Evolutionary conservation across 495 filamentous ascomycete species (phyloP).

Genomic region (Aspergillus bridgeri): DNA sequence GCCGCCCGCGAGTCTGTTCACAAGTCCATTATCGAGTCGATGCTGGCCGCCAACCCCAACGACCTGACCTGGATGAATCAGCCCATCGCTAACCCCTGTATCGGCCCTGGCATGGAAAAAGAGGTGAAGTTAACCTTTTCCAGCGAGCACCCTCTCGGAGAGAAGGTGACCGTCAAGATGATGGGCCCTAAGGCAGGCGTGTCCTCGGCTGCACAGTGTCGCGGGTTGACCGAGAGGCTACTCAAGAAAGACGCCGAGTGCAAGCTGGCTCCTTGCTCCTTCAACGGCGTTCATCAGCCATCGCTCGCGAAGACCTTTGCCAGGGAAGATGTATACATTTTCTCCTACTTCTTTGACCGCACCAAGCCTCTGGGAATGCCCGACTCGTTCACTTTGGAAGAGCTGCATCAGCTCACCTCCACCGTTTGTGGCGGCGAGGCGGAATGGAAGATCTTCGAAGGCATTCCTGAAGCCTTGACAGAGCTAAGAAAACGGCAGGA

Average conservation of each 20-base stretch:
- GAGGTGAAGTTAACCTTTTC: slow-evolving; percentile 64
- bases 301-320: slow-evolving; percentile 89
- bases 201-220: slow-evolving; percentile 79
- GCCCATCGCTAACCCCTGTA: slow-evolving; percentile 84
- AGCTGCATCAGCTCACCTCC: slow-evolving; percentile 77
- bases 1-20: slow-evolving; percentile 84
- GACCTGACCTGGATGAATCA: slow-evolving; percentile 55
- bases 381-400: slow-evolving; percentile 83
- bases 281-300: slow-evolving; percentile 95
- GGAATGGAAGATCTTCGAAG: slow-evolving; percentile 73
- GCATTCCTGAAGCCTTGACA: slow-evolving; percentile 63
- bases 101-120: slow-evolving; percentile 71
- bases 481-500: slow-evolving; percentile 80
- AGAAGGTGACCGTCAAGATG: slow-evolving; percentile 70
- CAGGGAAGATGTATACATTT: slow-evolving; percentile 88
- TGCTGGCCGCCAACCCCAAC: slow-evolving; percentile 45
- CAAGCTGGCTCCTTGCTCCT: slow-evolving; percentile 84
- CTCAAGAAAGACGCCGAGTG: slow-evolving; percentile 84
- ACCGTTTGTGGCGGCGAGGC: slow-evolving; percentile 79
- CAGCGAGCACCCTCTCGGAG: slow-evolving; percentile 58
- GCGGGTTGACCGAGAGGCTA: slow-evolving; percentile 82
- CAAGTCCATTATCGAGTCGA: slow-evolving; percentile 61
- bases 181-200: slow-evolving; percentile 65
- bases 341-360: slow-evolving; percentile 97
- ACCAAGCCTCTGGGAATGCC: slow-evolving; percentile 91